Evolutionary conservation across 305 asterid species (phyloP).

Genomic region (Plantago coronopus): DNA sequence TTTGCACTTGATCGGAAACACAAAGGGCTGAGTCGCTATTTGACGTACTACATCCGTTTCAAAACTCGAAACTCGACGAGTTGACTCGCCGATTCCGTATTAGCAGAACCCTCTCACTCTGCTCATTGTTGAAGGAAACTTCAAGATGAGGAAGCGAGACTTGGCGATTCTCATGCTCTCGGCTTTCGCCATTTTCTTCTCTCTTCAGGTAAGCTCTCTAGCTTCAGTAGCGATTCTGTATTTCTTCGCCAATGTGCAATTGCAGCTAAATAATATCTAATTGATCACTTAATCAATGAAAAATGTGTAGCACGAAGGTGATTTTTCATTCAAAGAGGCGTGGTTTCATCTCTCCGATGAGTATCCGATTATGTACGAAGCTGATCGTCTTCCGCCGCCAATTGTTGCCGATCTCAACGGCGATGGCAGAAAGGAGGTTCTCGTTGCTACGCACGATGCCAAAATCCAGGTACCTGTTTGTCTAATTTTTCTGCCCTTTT

Average conservation of each 20-base stretch:
- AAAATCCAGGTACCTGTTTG: conserved; percentile 62
- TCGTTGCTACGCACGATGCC: conserved; percentile 94
- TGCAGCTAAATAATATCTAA: background rate
- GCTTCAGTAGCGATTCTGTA: background rate
- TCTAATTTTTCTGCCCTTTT: background rate
- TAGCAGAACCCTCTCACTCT: conserved; percentile 11
- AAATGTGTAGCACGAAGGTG: conserved; percentile 77
- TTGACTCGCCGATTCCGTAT: conserved; percentile 13
- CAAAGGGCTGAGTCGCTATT: too few relatives aligned
- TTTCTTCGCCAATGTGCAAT: background rate
- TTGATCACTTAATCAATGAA: conserved; percentile 18
- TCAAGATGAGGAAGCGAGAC: conserved; percentile 88
- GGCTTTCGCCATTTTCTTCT: conserved; percentile 96
- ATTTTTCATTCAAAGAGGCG: conserved; percentile 92
- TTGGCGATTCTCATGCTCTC: conserved; percentile 88
- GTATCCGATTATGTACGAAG: conserved; percentile 85
- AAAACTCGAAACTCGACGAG: conserved; percentile 14
- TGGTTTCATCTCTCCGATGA: conserved; percentile 92
- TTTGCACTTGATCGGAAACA: too few relatives aligned
- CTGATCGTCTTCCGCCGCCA: conserved; percentile 93
- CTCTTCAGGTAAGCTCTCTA: conserved; percentile 63
- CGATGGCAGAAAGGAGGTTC: conserved; percentile 85
- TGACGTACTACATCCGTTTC: too few relatives aligned
- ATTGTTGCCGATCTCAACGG: conserved; percentile 94
- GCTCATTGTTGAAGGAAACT: conserved; percentile 13